Conservation (phyloP, 2,329 filamentous ascomycete species). For the Diaporthe longicolla region DNA sequence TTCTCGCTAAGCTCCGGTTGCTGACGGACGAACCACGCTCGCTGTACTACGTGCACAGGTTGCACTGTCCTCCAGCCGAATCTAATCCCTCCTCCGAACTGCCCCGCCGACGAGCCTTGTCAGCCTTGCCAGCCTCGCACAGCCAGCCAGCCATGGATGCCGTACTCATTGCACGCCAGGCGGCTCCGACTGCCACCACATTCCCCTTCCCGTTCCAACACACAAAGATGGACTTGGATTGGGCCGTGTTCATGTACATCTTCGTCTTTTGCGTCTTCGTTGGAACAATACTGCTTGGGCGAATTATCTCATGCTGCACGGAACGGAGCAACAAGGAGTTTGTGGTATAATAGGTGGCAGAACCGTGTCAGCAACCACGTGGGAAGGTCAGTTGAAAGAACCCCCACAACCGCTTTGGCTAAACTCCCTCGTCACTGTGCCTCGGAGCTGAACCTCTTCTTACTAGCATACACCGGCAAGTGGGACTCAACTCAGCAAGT, state of each 20-base stretch:
- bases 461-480: neutral
- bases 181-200: slow-evolving; percentile 26
- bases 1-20: neutral
- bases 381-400: neutral
- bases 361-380: neutral
- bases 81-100: neutral
- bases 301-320: slow-evolving; percentile 33
- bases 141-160: slow-evolving; percentile 16
- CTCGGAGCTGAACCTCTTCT: neutral
- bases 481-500: neutral
- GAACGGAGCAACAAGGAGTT: slow-evolving; percentile 16
- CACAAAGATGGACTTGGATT: slow-evolving; percentile 37
- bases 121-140: no score
- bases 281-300: slow-evolving; percentile 23
- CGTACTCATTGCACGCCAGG: slow-evolving; percentile 31
- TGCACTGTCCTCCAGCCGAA: neutral
- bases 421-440: neutral
- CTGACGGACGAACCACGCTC: slow-evolving; percentile 13
- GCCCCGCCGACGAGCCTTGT: neutral
- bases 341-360: slow-evolving; percentile 20
- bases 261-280: slow-evolving; percentile 33
- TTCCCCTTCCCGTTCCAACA: slow-evolving; percentile 36
- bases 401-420: no score
- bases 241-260: slow-evolving; percentile 37
- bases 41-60: slow-evolving; percentile 28